These are phyloP conservation scores for Penicillium sp. DNA, from an alignment of 2,329 filamentous ascomycete genomes.

Conservation along the genomic window DNA sequence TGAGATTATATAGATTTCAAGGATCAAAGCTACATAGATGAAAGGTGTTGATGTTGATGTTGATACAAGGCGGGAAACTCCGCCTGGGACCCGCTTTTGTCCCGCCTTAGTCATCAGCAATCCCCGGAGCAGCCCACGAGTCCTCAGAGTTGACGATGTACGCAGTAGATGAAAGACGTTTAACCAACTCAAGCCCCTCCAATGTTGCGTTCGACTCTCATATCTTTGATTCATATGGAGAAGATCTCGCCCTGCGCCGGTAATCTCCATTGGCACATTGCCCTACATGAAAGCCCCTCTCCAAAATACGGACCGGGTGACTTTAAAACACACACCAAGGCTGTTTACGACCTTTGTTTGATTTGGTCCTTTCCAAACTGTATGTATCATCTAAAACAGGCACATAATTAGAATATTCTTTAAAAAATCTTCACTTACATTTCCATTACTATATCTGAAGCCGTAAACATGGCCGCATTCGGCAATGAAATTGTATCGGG, in stretches of 20 bases:
- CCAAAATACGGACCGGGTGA: background rate
- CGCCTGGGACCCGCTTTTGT: background rate
- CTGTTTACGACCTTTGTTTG: background rate
- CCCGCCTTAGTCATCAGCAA: conserved; percentile 1
- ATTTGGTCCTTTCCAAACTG: background rate
- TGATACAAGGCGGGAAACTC: background rate
- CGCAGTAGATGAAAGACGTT: background rate
- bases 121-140: background rate
- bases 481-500: background rate
- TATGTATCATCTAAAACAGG: accelerated
- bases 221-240: background rate
- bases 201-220: background rate
- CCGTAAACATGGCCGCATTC: background rate
- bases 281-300: background rate
- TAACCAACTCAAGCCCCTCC: background rate
- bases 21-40: background rate
- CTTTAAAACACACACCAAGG: background rate
- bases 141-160: background rate
- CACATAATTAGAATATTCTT: too few species aligned
- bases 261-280: background rate
- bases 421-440: background rate
- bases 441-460: background rate
- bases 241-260: background rate
- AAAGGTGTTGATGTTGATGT: background rate
- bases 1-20: background rate